Evolutionary conservation across 495 filamentous ascomycete genomes (phyloP).

Genomic region (Lophium mytilinum): DNA sequence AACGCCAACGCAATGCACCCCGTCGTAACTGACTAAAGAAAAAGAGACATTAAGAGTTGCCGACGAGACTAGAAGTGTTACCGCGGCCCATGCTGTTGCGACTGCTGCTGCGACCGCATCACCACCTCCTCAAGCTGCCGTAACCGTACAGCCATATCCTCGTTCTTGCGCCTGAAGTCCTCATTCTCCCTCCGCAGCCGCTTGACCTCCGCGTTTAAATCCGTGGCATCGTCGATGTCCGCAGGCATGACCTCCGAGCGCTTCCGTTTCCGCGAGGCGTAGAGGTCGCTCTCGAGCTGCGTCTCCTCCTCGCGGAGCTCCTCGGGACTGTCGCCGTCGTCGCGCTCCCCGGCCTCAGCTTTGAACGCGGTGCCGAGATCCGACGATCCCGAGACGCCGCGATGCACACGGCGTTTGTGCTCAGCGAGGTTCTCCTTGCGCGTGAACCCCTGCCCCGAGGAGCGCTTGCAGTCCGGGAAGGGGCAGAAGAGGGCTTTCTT

Average conservation of each 20-base stretch:
- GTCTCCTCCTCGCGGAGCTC: not conserved
- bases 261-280: slow-evolving; percentile 40
- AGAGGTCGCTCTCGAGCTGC: not conserved
- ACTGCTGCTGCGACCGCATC: slow-evolving; percentile 8
- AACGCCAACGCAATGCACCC: not conserved
- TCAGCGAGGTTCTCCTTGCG: slow-evolving; percentile 83
- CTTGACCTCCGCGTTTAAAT: slow-evolving; percentile 51
- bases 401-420: slow-evolving; percentile 68
- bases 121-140: slow-evolving; percentile 25
- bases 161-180: slow-evolving; percentile 20
- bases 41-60: not conserved
- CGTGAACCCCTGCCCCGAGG: slow-evolving; percentile 69
- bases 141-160: no score
- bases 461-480: slow-evolving; percentile 69
- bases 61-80: not conserved
- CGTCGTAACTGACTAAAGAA: not conserved
- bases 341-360: not conserved
- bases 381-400: slow-evolving; percentile 14
- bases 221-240: slow-evolving; percentile 32
- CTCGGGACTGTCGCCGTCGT: not conserved
- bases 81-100: slow-evolving; percentile 7
- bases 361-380: slow-evolving; percentile 41
- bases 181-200: slow-evolving; percentile 48
- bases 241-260: slow-evolving; percentile 5
- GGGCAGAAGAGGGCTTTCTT: slow-evolving; percentile 74